These are phyloP conservation scores for Sclerotinia sclerotiorum DNA, from an alignment of 2,329 filamentous ascomycete genomes.

Conservation along the genomic window DNA sequence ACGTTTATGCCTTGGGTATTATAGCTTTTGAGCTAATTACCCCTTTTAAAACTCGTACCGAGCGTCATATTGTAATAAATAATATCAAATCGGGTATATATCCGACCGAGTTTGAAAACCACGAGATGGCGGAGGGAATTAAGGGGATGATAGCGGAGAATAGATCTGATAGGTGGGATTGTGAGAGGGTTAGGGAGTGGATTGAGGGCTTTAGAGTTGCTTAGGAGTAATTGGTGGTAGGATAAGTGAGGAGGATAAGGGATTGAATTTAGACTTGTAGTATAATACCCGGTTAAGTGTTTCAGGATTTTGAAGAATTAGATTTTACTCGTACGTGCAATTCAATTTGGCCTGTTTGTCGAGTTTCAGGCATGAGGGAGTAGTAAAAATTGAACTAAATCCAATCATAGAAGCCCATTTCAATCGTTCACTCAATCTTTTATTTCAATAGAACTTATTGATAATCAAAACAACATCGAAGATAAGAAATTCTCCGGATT, in stretches of 20 bases:
- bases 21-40: conserved; percentile 62
- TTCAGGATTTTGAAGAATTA: background rate
- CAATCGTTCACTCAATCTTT: too few species aligned
- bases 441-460: too few species aligned
- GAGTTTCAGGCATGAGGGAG: background rate
- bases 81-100: conserved; percentile 39
- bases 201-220: conserved; percentile 11
- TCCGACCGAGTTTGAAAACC: conserved; percentile 32
- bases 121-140: conserved; percentile 35
- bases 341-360: background rate
- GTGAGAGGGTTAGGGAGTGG: conserved; percentile 31
- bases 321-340: background rate
- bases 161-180: conserved; percentile 30
- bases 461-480: too few species aligned
- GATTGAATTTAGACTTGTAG: background rate
- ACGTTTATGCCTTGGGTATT: conserved; percentile 62
- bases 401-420: too few species aligned
- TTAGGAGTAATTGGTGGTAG: background rate
- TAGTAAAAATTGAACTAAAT: too few species aligned
- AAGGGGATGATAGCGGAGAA: conserved; percentile 30
- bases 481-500: too few species aligned
- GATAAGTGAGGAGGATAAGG: background rate
- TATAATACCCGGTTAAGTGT: conserved; percentile 2
- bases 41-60: conserved; percentile 52
- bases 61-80: conserved; percentile 46